phyloP scores from a whole-genome alignment of 2,329 filamentous ascomycete genomes.

The Plenodomus lindquistii region DNA sequence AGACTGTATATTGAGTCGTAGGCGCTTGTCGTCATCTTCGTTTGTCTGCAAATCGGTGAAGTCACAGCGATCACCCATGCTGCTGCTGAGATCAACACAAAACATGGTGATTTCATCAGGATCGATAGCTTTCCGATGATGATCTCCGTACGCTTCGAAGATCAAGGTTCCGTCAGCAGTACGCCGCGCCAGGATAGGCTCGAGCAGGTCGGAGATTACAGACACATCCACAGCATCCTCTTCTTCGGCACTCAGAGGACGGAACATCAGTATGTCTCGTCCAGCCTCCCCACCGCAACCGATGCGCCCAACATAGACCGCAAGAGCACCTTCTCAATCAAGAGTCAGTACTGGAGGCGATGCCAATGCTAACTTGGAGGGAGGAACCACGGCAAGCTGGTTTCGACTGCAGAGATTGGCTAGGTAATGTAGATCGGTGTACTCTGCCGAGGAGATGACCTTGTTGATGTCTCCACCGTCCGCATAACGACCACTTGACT shows the following conservation, averaged over 20 bases:
- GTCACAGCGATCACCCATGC: slow-evolving; percentile 35
- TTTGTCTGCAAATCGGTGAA: slow-evolving; percentile 35
- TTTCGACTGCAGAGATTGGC: slow-evolving; percentile 37
- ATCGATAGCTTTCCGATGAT: slow-evolving; percentile 24
- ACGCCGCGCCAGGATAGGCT: slow-evolving; percentile 36
- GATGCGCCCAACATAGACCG: slow-evolving; percentile 43
- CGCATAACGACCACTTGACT: slow-evolving; percentile 14
- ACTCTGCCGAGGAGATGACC: slow-evolving; percentile 21
- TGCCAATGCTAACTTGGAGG: slow-evolving; percentile 29
- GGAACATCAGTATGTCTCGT: slow-evolving; percentile 39
- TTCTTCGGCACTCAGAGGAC: slow-evolving; percentile 26
- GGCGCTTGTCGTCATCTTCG: slow-evolving; percentile 12
- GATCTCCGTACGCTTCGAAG: slow-evolving; percentile 41
- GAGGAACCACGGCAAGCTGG: slow-evolving; percentile 34
- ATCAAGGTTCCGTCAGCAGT: slow-evolving; percentile 36
- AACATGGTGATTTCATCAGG: slow-evolving; percentile 44
- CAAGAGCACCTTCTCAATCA: slow-evolving; percentile 37
- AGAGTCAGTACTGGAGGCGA: slow-evolving; percentile 41
- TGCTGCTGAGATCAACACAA: slow-evolving; percentile 40
- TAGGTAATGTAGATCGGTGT: slow-evolving; percentile 31
- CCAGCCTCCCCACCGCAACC: slow-evolving; percentile 38
- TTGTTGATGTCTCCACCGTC: slow-evolving; percentile 11
- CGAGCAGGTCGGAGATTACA: slow-evolving; percentile 41
- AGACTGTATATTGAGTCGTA: too few species aligned
- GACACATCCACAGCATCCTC: slow-evolving; percentile 39